Evolutionary conservation across 1,284 basidiomycete genomes (phyloP).

Genomic region (Ustilago cynodontis): DNA sequence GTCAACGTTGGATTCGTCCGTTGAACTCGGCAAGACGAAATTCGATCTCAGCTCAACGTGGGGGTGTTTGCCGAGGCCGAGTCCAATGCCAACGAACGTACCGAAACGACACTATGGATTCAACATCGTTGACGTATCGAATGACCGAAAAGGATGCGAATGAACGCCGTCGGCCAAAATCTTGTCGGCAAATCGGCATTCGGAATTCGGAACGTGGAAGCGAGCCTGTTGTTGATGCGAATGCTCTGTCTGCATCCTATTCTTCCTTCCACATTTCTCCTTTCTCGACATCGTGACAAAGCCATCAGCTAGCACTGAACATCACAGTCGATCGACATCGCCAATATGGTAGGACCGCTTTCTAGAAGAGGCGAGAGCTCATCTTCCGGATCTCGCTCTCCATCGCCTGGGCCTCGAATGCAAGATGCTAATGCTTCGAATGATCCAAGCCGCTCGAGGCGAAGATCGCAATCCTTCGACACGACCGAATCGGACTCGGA

Average conservation of each 20-base stretch:
- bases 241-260: background rate
- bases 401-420: constrained; percentile 14
- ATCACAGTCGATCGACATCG: background rate
- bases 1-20: no score
- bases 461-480: constrained; percentile 32
- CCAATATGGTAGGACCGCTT: background rate
- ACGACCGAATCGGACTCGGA: constrained; percentile 27
- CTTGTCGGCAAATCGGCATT: background rate
- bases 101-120: no score
- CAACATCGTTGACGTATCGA: no score
- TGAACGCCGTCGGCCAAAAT: background rate
- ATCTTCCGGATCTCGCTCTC: constrained; percentile 10
- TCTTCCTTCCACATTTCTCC: background rate
- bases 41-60: no score
- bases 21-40: no score
- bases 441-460: constrained; percentile 1
- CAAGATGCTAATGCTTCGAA: background rate
- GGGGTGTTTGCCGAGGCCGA: no score
- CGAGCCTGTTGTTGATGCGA: background rate
- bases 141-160: background rate
- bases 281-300: background rate
- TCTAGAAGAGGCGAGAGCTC: background rate
- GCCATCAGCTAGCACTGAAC: background rate
- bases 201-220: constrained; percentile 7
- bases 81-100: no score